phyloP scores from a whole-genome alignment of 441 rosid species.

The Adansonia grandidieri region DNA sequence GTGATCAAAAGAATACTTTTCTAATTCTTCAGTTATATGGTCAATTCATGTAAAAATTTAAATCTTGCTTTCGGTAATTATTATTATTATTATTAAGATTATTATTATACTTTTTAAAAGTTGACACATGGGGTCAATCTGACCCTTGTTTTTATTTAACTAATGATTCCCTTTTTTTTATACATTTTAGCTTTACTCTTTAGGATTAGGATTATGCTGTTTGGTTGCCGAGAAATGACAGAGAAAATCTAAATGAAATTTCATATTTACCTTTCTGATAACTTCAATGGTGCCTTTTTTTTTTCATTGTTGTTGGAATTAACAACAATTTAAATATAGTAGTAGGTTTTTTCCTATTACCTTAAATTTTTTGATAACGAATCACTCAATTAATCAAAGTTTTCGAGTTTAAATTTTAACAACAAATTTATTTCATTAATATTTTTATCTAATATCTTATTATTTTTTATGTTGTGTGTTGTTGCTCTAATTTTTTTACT shows the following conservation, averaged over 20 bases:
- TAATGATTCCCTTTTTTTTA: neutral
- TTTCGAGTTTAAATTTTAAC: no score
- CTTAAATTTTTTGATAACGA: neutral
- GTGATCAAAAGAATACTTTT: neutral
- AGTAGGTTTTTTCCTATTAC: no score
- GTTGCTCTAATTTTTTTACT: no score
- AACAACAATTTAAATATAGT: no score
- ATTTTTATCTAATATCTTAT: no score
- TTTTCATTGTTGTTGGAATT: no score
- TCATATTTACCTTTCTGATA: neutral
- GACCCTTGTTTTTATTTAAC: neutral
- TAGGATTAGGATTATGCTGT: neutral
- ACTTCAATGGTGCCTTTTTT: neutral
- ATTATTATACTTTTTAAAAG: neutral
- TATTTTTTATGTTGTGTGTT: no score
- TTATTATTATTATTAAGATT: no score
- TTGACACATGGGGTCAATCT: slow-evolving; percentile 6
- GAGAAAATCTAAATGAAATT: neutral
- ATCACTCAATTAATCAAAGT: no score
- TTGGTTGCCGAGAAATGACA: neutral
- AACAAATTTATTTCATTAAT: no score
- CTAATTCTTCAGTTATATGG: no score
- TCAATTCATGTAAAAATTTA: neutral
- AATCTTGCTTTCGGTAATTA: neutral
- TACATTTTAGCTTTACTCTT: no score